Conservation (phyloP, 164 flowering plant genomes). For the Magnolia officinalis region DNA sequence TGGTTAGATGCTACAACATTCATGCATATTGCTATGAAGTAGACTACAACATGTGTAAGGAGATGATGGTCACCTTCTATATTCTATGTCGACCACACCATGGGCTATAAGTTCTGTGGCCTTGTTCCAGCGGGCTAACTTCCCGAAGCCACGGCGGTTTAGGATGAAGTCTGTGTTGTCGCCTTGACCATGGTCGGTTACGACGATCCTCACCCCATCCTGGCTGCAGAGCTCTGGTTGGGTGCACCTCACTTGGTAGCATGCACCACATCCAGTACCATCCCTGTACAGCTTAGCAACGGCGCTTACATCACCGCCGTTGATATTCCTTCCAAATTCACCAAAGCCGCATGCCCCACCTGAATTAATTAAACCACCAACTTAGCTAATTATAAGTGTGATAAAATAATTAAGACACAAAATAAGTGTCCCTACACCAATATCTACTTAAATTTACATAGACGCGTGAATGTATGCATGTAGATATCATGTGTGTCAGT, state of each 20-base stretch:
- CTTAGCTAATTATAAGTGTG: too few species aligned
- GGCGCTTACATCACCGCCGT: conserved; percentile 65
- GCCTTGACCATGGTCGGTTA: conserved; percentile 79
- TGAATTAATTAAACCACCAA: conserved; percentile 13
- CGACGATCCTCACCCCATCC: conserved; percentile 58
- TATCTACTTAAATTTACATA: too few species aligned
- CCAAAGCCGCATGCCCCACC: conserved; percentile 91
- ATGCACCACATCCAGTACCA: conserved; percentile 82
- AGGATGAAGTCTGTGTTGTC: conserved; percentile 80
- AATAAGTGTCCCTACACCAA: too few species aligned
- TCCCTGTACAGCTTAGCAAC: conserved; percentile 56
- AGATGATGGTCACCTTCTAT: conserved; percentile 24
- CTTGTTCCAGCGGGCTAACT: conserved; percentile 43
- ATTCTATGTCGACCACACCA: conserved; percentile 79
- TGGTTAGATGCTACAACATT: not conserved
- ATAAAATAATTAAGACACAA: too few species aligned
- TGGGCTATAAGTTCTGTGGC: conserved; percentile 42
- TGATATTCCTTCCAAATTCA: conserved; percentile 62
- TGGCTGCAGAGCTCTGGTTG: conserved; percentile 46
- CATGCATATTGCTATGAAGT: too few species aligned
- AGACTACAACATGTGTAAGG: not conserved
- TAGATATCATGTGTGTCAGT: too few species aligned
- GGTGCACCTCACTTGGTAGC: conserved; percentile 90
- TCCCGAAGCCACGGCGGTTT: conserved; percentile 47
- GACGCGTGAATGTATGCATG: too few species aligned